These are phyloP conservation scores for Blastocystis sp. DNA, from an alignment of 352 stramenopile genomes.

Conservation along the genomic window DNA sequence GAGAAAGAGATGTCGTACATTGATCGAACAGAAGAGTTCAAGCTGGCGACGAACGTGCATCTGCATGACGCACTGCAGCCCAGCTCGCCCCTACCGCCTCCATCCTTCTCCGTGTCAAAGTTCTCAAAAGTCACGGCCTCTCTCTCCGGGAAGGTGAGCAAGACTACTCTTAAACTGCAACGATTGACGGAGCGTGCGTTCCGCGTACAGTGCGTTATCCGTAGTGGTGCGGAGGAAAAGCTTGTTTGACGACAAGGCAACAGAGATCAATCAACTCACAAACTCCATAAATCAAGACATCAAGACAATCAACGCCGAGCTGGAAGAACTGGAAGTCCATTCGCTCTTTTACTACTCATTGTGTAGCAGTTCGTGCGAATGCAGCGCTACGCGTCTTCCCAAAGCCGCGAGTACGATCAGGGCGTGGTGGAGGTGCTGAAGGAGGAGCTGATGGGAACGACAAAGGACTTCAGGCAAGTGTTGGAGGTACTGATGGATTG, in stretches of 20 bases:
- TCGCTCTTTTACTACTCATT: not conserved
- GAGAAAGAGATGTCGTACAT: conserved; percentile 26
- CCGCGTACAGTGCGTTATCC: not conserved
- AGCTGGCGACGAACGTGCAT: conserved; percentile 34
- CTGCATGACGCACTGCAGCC: not conserved
- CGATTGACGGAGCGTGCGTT: conserved; percentile 42
- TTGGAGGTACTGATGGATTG: not conserved
- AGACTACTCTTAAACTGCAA: conserved; percentile 63
- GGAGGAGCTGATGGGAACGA: conserved; percentile 61
- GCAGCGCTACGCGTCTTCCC: conserved; percentile 47
- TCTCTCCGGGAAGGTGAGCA: conserved; percentile 49
- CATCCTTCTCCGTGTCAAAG: conserved; percentile 42
- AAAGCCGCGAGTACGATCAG: conserved; percentile 59
- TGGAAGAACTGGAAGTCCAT: conserved; percentile 66
- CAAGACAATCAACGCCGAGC: conserved; percentile 40
- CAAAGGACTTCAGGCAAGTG: conserved; percentile 62
- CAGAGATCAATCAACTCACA: conserved; percentile 60
- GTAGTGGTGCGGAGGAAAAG: conserved; percentile 62
- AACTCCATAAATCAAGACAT: conserved; percentile 60
- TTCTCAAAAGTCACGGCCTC: conserved; percentile 62
- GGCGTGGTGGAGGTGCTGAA: conserved; percentile 62
- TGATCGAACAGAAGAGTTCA: conserved; percentile 55
- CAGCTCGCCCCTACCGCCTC: not conserved
- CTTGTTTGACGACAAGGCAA: conserved; percentile 59
- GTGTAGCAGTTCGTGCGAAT: conserved; percentile 41